Conservation (phyloP, 192 early-diverging fungal species). For the Rhizoclosmatium globosum region DNA sequence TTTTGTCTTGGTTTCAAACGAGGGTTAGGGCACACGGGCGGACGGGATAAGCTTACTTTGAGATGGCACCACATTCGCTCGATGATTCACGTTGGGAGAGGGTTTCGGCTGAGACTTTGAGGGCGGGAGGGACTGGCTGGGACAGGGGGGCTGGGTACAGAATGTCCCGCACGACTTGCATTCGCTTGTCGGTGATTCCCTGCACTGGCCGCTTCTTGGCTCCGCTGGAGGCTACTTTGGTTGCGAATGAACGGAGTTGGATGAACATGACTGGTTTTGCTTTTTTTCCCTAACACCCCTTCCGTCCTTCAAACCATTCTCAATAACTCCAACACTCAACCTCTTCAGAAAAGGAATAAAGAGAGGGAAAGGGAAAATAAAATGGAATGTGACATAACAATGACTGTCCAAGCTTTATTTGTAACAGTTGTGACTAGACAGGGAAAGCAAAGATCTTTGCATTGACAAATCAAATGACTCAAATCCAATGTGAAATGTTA, state of each 20-base stretch:
- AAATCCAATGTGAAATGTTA: no score
- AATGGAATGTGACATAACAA: not conserved
- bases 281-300: not conserved
- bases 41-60: not conserved
- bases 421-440: not conserved
- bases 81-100: slow-evolving; percentile 29
- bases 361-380: not conserved
- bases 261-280: not conserved
- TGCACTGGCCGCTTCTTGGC: not conserved
- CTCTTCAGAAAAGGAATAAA: not conserved
- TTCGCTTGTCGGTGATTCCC: slow-evolving; percentile 31
- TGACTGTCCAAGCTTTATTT: not conserved
- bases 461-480: no score
- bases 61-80: slow-evolving; percentile 34
- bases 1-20: not conserved
- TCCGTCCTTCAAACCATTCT: not conserved
- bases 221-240: slow-evolving; percentile 14
- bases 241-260: not conserved
- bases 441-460: not conserved
- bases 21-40: not conserved
- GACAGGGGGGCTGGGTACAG: slow-evolving; percentile 14
- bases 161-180: slow-evolving; percentile 28
- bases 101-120: slow-evolving; percentile 1
- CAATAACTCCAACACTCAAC: not conserved
- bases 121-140: not conserved